A percentile compares a stretch with the other conserved stretches of the same genome.
Evolutionary conservation across 2,329 filamentous ascomycete genomes (phyloP).

Genomic region (Teratosphaeria viscida): DNA sequence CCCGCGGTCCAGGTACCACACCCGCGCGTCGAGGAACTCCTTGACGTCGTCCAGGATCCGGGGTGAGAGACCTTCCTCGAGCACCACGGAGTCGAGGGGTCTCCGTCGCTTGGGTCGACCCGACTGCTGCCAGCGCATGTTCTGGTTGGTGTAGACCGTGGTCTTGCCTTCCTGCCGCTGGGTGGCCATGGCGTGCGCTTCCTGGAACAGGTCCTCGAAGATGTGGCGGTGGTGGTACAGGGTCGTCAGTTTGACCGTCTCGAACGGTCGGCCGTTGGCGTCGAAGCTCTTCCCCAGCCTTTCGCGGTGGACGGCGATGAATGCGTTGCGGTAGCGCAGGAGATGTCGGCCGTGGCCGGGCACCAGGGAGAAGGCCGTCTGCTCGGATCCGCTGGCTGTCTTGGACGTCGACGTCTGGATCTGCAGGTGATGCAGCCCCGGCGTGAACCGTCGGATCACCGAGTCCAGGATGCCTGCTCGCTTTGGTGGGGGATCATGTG

Average conservation of each 20-base stretch:
- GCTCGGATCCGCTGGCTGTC: conserved; percentile 51
- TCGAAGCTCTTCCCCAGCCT: conserved; percentile 70
- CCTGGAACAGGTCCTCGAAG: conserved; percentile 79
- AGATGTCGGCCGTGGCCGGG: conserved; percentile 86
- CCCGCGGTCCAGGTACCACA: conserved; percentile 90
- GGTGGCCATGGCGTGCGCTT: conserved; percentile 71
- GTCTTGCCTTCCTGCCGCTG: conserved; percentile 86
- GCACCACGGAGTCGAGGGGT: conserved; percentile 75
- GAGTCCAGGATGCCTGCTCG: conserved; percentile 38
- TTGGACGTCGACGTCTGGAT: conserved; percentile 54
- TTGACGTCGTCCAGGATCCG: conserved; percentile 67
- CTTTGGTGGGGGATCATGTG: conserved; percentile 26
- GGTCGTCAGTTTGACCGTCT: conserved; percentile 85
- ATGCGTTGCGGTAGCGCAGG: conserved; percentile 74
- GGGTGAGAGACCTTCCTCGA: conserved; percentile 77
- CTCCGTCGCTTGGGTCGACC: conserved; percentile 78
- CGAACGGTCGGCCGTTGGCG: conserved; percentile 79
- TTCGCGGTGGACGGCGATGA: conserved; percentile 76
- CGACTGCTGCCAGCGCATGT: conserved; percentile 74
- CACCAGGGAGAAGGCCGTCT: conserved; percentile 76
- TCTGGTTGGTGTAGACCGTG: conserved; percentile 75
- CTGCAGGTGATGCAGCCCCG: conserved; percentile 52
- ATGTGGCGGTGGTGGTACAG: conserved; percentile 81
- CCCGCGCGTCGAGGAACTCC: conserved; percentile 67
- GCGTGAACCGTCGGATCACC: conserved; percentile 48